Conservation (phyloP, 192 early-diverging fungal species). For the Chytriomyces sp. region DNA sequence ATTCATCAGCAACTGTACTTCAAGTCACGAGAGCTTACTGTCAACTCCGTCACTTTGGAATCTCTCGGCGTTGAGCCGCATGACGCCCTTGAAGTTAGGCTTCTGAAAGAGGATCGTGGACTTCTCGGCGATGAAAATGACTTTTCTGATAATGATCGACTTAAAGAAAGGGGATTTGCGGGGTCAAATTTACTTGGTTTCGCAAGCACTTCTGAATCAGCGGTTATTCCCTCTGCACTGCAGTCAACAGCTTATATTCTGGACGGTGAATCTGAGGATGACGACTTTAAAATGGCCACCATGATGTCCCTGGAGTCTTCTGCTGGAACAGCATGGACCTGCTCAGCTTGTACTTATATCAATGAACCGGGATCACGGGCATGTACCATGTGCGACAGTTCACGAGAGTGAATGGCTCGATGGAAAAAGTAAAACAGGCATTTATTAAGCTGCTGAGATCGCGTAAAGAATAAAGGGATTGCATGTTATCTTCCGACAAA, state of each 20-base stretch:
- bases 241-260: not conserved
- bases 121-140: constrained; percentile 11
- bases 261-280: not conserved
- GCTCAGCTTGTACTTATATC: constrained; percentile 11
- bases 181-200: constrained; percentile 17
- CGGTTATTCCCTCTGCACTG: not conserved
- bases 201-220: not conserved
- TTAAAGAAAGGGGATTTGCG: constrained; percentile 30
- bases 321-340: constrained; percentile 1
- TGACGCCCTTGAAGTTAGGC: constrained; percentile 26
- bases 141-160: not conserved
- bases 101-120: constrained; percentile 10
- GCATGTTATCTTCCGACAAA: not conserved
- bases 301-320: not conserved
- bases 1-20: constrained; percentile 28
- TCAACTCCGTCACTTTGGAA: constrained; percentile 4
- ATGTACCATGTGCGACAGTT: constrained; percentile 1
- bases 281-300: not conserved
- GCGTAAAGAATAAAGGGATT: not conserved
- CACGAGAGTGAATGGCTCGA: not conserved
- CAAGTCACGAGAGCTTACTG: not conserved
- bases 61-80: not conserved
- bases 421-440: no score
- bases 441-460: no score
- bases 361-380: not conserved